These are phyloP conservation scores for Jaenimonas drosophilae DNA, from an alignment of 208 protist genomes.

Conservation along the genomic window DNA sequence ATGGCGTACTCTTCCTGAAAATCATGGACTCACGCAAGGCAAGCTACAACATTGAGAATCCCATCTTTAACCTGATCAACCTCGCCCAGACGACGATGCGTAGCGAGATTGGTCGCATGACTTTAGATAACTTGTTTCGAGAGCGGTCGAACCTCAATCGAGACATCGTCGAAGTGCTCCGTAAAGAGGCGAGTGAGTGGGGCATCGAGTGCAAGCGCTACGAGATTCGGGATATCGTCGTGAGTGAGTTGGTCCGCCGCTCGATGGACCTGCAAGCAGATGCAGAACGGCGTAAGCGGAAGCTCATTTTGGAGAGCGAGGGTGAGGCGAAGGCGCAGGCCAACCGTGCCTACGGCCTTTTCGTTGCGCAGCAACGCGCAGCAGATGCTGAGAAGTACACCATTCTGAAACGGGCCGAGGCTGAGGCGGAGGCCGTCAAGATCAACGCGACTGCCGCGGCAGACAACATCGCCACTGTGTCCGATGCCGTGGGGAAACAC, in stretches of 20 bases:
- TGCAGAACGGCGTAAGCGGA: slow-evolving; percentile 93
- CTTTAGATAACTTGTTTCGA: slow-evolving; percentile 90
- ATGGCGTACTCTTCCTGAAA: slow-evolving; percentile 91
- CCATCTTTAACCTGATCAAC: slow-evolving; percentile 93
- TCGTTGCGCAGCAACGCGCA: slow-evolving; percentile 61
- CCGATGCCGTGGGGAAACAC: slow-evolving; percentile 26
- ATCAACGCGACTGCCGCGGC: slow-evolving; percentile 47
- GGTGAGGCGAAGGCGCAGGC: slow-evolving; percentile 78
- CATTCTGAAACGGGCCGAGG: slow-evolving; percentile 33
- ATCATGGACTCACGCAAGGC: slow-evolving; percentile 89
- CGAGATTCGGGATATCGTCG: slow-evolving; percentile 94
- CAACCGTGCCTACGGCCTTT: slow-evolving; percentile 89
- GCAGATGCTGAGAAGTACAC: slow-evolving; percentile 88
- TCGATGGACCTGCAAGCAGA: slow-evolving; percentile 96
- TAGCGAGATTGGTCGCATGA: slow-evolving; percentile 91
- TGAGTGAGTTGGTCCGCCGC: slow-evolving; percentile 87
- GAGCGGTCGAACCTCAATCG: slow-evolving; percentile 91
- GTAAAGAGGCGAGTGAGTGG: slow-evolving; percentile 89
- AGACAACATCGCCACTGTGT: slow-evolving; percentile 54
- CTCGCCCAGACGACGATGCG: slow-evolving; percentile 96
- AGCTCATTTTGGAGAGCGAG: slow-evolving; percentile 92
- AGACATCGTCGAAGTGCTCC: slow-evolving; percentile 88
- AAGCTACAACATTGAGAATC: slow-evolving; percentile 93
- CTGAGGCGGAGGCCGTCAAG: slow-evolving; percentile 50
- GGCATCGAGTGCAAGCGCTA: slow-evolving; percentile 94